Conservation (phyloP, 176 grass and related monocot species). For the Oryza punctata region DNA sequence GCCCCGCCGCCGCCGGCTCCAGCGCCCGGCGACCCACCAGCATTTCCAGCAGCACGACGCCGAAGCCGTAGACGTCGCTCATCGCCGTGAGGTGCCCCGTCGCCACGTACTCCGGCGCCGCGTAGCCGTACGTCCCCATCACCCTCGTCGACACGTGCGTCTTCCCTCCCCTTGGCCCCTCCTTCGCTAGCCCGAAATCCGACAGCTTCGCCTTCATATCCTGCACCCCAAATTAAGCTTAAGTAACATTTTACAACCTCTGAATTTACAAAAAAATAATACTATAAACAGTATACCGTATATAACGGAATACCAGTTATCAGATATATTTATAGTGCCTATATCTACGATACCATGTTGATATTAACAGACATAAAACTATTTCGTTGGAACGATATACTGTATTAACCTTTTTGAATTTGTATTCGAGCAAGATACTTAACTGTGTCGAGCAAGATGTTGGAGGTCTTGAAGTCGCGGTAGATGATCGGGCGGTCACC, state of each 20-base stretch:
- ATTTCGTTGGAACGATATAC: too few relatives aligned
- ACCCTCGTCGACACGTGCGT: slow-evolving; percentile 81
- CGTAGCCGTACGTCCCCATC: slow-evolving; percentile 91
- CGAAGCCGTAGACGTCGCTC: slow-evolving; percentile 91
- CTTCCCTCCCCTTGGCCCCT: slow-evolving; percentile 67
- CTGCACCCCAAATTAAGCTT: slow-evolving; percentile 1
- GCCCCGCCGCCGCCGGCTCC: slow-evolving; percentile 39
- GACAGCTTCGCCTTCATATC: slow-evolving; percentile 79
- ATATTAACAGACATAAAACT: too few relatives aligned
- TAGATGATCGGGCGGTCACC: slow-evolving; percentile 68
- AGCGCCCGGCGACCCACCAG: slow-evolving; percentile 65
- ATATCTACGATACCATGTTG: too few relatives aligned
- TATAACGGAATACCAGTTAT: too few relatives aligned
- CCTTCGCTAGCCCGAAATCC: slow-evolving; percentile 87
- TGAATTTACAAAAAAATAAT: background rate
- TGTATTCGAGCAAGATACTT: background rate
- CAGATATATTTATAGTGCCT: too few relatives aligned
- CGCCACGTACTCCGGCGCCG: slow-evolving; percentile 78
- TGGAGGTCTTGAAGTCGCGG: slow-evolving; percentile 86
- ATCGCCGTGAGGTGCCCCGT: slow-evolving; percentile 81
- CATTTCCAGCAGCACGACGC: slow-evolving; percentile 86
- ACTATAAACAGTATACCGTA: too few relatives aligned
- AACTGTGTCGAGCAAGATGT: slow-evolving; percentile 79
- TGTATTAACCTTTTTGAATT: too few relatives aligned
- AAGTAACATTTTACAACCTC: background rate